A percentile compares a stretch with the other conserved stretches of the same genome.
These are phyloP conservation scores for Globisporangium ultimum DNA, from an alignment of 352 stramenopile genomes.

Conservation along the genomic window DNA sequence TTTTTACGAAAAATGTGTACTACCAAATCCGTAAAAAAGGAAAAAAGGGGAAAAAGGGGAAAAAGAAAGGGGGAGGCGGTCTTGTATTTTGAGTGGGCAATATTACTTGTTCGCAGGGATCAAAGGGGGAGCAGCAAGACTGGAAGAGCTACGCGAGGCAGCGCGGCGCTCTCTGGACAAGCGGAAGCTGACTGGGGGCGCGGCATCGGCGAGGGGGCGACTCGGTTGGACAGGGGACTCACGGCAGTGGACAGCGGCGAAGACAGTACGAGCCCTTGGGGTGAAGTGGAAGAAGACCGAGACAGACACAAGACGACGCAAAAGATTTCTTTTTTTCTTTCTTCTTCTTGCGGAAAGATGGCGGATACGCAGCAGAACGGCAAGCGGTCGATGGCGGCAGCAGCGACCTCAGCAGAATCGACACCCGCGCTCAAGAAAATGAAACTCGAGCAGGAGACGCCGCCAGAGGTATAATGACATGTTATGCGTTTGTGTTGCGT, in stretches of 20 bases:
- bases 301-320: no score
- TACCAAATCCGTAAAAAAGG: background rate
- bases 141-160: background rate
- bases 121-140: background rate
- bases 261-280: no score
- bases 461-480: slow-evolving; percentile 33
- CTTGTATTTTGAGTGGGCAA: slow-evolving; percentile 3
- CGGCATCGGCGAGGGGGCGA: no score
- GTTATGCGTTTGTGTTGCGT: background rate
- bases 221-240: no score
- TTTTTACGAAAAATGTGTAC: background rate
- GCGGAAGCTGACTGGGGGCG: no score
- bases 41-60: background rate
- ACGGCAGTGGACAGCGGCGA: no score
- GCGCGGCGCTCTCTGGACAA: no score
- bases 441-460: slow-evolving; percentile 56
- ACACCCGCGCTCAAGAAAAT: slow-evolving; percentile 50
- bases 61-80: background rate
- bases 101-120: background rate
- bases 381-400: background rate
- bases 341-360: background rate
- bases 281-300: no score
- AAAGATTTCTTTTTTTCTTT: no score
- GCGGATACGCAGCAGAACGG: slow-evolving; percentile 13
- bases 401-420: slow-evolving; percentile 2